Evolutionary conservation across 495 filamentous ascomycete species (phyloP).

Genomic region (Chaetomidium leptoderma): DNA sequence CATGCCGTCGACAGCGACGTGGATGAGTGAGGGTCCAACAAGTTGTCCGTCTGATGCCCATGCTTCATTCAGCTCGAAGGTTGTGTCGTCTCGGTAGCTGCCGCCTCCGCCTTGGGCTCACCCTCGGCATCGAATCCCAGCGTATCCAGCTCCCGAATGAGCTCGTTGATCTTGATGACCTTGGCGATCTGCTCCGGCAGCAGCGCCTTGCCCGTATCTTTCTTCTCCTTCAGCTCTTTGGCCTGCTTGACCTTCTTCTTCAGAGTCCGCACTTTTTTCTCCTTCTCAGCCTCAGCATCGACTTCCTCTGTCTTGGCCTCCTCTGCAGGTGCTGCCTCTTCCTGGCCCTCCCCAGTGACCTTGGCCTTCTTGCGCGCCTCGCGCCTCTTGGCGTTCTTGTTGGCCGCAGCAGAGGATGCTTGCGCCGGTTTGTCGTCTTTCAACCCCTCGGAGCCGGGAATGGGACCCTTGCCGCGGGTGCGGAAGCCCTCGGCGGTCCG

Average conservation of each 20-base stretch:
- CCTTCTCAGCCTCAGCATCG: slow-evolving; percentile 71
- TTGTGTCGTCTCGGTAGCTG: neutral
- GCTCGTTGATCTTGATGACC: slow-evolving; percentile 91
- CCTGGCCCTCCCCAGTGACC: slow-evolving; percentile 44
- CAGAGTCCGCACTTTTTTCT: slow-evolving; percentile 90
- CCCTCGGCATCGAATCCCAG: slow-evolving; percentile 73
- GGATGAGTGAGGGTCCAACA: neutral
- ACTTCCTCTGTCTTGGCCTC: slow-evolving; percentile 31
- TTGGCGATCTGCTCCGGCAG: slow-evolving; percentile 96
- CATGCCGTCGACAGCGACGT: neutral
- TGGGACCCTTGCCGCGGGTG: slow-evolving; percentile 64
- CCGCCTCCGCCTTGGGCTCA: slow-evolving; percentile 37
- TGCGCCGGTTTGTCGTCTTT: slow-evolving; percentile 50
- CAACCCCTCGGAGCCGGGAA: slow-evolving; percentile 73
- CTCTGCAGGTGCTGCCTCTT: slow-evolving; percentile 32
- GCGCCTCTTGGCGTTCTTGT: slow-evolving; percentile 91
- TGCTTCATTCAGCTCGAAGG: neutral
- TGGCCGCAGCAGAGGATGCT: slow-evolving; percentile 50
- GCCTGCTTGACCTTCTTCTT: slow-evolving; percentile 95
- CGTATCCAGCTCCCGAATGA: slow-evolving; percentile 80
- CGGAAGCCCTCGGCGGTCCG: slow-evolving; percentile 82
- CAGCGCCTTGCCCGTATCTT: slow-evolving; percentile 74
- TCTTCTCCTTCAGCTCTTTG: slow-evolving; percentile 83
- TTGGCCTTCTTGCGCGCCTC: slow-evolving; percentile 89
- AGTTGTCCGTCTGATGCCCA: neutral